Base-by-base conservation (phyloP, 2,329 filamentous ascomycete species). In the Scedosporium dehoogii region DNA sequence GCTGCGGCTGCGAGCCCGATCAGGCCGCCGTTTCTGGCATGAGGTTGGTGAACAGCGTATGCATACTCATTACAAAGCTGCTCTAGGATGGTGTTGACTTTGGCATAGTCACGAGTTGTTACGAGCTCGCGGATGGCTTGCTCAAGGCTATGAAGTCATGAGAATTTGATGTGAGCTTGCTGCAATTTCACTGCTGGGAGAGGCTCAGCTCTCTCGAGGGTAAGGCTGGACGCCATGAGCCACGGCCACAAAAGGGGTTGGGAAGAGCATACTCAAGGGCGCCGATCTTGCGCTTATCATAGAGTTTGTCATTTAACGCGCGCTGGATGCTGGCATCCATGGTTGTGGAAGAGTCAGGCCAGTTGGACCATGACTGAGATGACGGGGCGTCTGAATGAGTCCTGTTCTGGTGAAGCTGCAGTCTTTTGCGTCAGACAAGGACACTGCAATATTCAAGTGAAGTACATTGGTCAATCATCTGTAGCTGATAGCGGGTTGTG, bases 31-130 rank as follows among this genome's bases (percentile, higher is more conserved):
- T 99, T 99, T 64, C 94, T 84, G 60, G 94, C 93, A 79, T 99
- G 92, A 61, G 94, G 92, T 71, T 97, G 92, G 74, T 99, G 92
- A 51, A 97, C 92, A 55, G 93, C 92, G 74, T 97, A 99, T 59
- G 94, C 94, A 78, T 93, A 99, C 69, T 99, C 94, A 73, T 96
- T 92, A 75, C 92, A 97, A 65, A 99, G 86, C 79, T 99, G 93
- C 70, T 96, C 90, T 64, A 99, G 91, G 63, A 97, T 93, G 70
- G 87, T 89, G 68, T 88, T 84, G 67, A 99, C 92, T 69, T 84
- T 85, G 62, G 89, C 85, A 70, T 91, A 87, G 71, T 97, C 91
- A 71, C 88, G 87, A 68, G 80, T 82, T 58, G 84, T 84, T 64
- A 91, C 86, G 27, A 92, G 85, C 71, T 96, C 91, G 66, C 94